phyloP scores from a whole-genome alignment of 805 yeast genomes.

The Wickerhamiella cacticola region DNA sequence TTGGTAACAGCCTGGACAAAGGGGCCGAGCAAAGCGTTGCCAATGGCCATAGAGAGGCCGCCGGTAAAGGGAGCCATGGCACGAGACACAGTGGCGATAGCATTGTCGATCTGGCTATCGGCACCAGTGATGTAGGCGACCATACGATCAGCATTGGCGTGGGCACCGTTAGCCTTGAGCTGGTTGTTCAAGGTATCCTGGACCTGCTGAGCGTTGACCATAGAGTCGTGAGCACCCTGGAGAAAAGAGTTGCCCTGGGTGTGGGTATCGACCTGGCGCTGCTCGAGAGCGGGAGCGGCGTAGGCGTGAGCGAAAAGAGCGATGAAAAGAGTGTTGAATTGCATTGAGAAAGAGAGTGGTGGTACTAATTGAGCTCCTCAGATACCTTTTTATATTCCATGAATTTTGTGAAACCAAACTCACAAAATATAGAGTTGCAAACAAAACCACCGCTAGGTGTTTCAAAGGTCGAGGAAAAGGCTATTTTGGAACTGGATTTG shows the following conservation, averaged over 20 bases:
- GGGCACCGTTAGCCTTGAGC: slow-evolving; percentile 13
- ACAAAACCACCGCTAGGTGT: neutral
- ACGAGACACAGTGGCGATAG: slow-evolving; percentile 18
- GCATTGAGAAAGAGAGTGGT: slow-evolving; percentile 16
- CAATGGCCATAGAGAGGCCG: slow-evolving; percentile 19
- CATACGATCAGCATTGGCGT: slow-evolving; percentile 16
- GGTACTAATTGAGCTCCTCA: no score
- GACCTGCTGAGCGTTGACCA: slow-evolving; percentile 19
- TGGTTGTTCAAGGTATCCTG: slow-evolving; percentile 13
- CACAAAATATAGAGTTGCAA: neutral
- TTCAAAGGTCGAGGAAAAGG: no score
- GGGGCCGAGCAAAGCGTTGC: slow-evolving; percentile 23
- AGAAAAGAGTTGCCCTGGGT: slow-evolving; percentile 10
- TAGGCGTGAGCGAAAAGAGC: slow-evolving; percentile 9
- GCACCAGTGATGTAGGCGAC: slow-evolving; percentile 25
- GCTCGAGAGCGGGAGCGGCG: neutral
- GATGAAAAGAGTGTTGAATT: slow-evolving; percentile 10
- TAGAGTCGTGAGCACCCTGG: slow-evolving; percentile 11
- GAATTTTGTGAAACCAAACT: no score
- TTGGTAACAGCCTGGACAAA: slow-evolving; percentile 26
- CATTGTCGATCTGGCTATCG: slow-evolving; percentile 27
- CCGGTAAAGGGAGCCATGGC: slow-evolving; percentile 19
- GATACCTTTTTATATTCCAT: no score
- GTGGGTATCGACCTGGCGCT: slow-evolving; percentile 7
- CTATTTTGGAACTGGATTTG: no score